Evolutionary conservation across 768 basidiomycete species (phyloP).

Genomic region (Gymnopilus dilepis): DNA sequence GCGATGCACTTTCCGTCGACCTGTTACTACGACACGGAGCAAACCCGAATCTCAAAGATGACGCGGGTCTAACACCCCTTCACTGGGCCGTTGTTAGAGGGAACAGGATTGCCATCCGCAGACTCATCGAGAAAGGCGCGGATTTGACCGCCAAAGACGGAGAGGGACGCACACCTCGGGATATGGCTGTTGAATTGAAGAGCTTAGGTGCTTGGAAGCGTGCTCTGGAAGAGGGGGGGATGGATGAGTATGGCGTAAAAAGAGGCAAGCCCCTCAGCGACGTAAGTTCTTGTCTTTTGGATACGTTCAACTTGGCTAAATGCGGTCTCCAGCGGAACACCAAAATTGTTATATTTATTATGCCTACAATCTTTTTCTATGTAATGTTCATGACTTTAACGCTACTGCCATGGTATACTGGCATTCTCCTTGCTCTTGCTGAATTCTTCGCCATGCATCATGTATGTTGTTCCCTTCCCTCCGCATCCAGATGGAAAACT

Average conservation of each 20-base stretch:
- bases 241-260: constrained; percentile 75
- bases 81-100: constrained; percentile 99
- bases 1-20: constrained; percentile 94
- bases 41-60: constrained; percentile 75
- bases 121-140: constrained; percentile 85
- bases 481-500: constrained; percentile 20
- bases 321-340: constrained; percentile 67
- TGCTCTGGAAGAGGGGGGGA: constrained; percentile 86
- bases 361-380: constrained; percentile 82
- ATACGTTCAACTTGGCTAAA: not conserved
- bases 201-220: constrained; percentile 89
- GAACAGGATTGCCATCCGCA: constrained; percentile 85
- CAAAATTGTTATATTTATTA: constrained; percentile 74
- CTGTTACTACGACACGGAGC: constrained; percentile 89
- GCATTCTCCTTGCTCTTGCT: constrained; percentile 79
- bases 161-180: constrained; percentile 85
- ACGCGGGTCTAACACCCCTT: constrained; percentile 83
- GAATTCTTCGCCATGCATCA: constrained; percentile 96
- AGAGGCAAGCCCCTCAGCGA: constrained; percentile 74
- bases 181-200: constrained; percentile 95
- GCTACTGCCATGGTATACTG: constrained; percentile 90
- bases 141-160: constrained; percentile 82
- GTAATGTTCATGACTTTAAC: constrained; percentile 85
- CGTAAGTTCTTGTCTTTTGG: constrained; percentile 38
- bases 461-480: constrained; percentile 49